These are phyloP conservation scores for Aspergillus proliferans DNA, from an alignment of 2,329 filamentous ascomycete species.

Conservation along the genomic window DNA sequence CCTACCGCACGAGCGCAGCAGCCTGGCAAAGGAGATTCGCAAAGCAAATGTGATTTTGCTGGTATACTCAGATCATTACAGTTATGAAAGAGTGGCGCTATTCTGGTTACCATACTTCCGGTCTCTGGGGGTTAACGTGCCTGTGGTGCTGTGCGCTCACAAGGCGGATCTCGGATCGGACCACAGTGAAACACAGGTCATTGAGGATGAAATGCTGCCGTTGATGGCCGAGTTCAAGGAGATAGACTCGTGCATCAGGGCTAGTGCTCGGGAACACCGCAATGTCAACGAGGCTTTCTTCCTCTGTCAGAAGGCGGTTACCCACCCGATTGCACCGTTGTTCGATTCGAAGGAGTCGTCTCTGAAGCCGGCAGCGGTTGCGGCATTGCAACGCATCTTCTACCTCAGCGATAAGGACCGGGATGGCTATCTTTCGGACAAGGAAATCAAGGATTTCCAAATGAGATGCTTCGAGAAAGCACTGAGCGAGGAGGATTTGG, in stretches of 20 bases:
- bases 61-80: constrained; percentile 98
- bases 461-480: constrained; percentile 86
- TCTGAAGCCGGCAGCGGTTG: constrained; percentile 81
- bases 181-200: constrained; percentile 71
- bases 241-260: constrained; percentile 94
- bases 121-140: constrained; percentile 95
- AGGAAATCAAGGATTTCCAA: constrained; percentile 88
- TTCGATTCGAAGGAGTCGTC: constrained; percentile 91
- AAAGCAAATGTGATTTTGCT: constrained; percentile 96
- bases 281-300: constrained; percentile 98
- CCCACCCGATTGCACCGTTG: constrained; percentile 89
- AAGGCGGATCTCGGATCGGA: constrained; percentile 83
- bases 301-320: constrained; percentile 95
- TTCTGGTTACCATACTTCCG: constrained; percentile 99
- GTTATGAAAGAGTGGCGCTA: constrained; percentile 91
- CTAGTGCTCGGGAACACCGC: constrained; percentile 82
- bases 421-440: constrained; percentile 83
- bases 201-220: constrained; percentile 95
- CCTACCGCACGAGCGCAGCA: constrained; percentile 84
- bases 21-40: constrained; percentile 84
- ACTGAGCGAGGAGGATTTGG: constrained; percentile 70
- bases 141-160: constrained; percentile 93
- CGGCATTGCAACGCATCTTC: constrained; percentile 83
- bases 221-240: constrained; percentile 99
- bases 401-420: constrained; percentile 96